These are phyloP conservation scores for Heliocybe sulcata DNA, from an alignment of 1,284 basidiomycete species.

Conservation along the genomic window DNA sequence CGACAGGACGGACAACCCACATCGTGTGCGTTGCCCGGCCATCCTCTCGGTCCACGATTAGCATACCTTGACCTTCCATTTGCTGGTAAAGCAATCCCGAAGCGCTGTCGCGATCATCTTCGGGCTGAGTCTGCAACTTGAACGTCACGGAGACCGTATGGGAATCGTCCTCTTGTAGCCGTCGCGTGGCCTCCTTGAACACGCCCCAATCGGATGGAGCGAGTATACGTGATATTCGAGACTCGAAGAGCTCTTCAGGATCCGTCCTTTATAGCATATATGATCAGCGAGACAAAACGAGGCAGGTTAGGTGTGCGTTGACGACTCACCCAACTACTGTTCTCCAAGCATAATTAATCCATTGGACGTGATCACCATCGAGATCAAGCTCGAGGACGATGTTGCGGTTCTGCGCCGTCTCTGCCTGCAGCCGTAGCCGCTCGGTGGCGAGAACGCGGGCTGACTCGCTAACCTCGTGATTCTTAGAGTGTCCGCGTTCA, in stretches of 20 bases:
- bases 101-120: constrained; percentile 44
- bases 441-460: constrained; percentile 78
- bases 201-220: constrained; percentile 81
- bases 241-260: constrained; percentile 75
- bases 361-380: constrained; percentile 88
- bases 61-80: constrained; percentile 98
- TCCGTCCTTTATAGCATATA: constrained; percentile 53
- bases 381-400: constrained; percentile 94
- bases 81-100: constrained; percentile 65
- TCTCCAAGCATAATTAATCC: constrained; percentile 94
- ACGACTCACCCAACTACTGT: constrained; percentile 83
- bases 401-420: constrained; percentile 90
- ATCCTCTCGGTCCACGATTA: constrained; percentile 89
- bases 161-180: constrained; percentile 85
- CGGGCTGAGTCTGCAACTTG: constrained; percentile 69
- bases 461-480: constrained; percentile 54
- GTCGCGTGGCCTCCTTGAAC: constrained; percentile 84
- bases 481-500: constrained; percentile 25
- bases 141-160: constrained; percentile 94
- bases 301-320: constrained; percentile 6
- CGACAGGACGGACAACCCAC: constrained; percentile 96
- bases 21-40: constrained; percentile 91
- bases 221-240: constrained; percentile 78
- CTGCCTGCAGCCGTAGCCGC: constrained; percentile 78
- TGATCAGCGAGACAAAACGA: constrained; percentile 7